phyloP scores from a whole-genome alignment of 1,139 yeast species.

The Candida glucosophila region DNA sequence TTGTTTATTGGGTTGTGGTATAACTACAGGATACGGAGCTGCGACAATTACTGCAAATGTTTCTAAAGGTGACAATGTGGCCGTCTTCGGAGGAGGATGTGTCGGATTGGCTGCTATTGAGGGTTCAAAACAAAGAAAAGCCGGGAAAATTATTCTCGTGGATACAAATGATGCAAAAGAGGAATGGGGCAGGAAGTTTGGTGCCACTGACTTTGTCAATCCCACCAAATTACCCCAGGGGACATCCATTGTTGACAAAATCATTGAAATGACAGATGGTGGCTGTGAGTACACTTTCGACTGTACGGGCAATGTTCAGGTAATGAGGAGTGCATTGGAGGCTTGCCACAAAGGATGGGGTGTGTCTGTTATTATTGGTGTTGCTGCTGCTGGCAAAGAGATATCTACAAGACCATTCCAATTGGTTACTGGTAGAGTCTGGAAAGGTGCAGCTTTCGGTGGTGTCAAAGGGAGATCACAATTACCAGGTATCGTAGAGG shows the following conservation, averaged over 20 bases:
- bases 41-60: slow-evolving; percentile 92
- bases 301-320: slow-evolving; percentile 93
- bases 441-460: slow-evolving; percentile 98
- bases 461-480: slow-evolving; percentile 97
- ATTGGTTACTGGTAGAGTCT: slow-evolving; percentile 95
- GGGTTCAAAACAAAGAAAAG: slow-evolving; percentile 82
- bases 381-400: slow-evolving; percentile 97
- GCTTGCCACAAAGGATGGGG: slow-evolving; percentile 99
- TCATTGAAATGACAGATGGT: slow-evolving; percentile 89
- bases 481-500: slow-evolving; percentile 83
- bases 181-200: slow-evolving; percentile 81
- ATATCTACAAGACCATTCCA: slow-evolving; percentile 97
- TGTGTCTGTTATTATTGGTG: slow-evolving; percentile 87
- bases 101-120: slow-evolving; percentile 94
- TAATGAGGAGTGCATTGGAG: slow-evolving; percentile 93
- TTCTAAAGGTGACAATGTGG: slow-evolving; percentile 86
- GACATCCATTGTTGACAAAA: slow-evolving; percentile 70
- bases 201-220: slow-evolving; percentile 93
- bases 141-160: slow-evolving; percentile 74
- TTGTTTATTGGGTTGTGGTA: slow-evolving; percentile 95
- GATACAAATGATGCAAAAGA: slow-evolving; percentile 81
- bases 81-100: slow-evolving; percentile 96
- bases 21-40: slow-evolving; percentile 97
- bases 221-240: slow-evolving; percentile 69
- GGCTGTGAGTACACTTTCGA: slow-evolving; percentile 95